These are phyloP conservation scores for Cadophora malorum DNA, from an alignment of 2,329 filamentous ascomycete species.

Conservation along the genomic window DNA sequence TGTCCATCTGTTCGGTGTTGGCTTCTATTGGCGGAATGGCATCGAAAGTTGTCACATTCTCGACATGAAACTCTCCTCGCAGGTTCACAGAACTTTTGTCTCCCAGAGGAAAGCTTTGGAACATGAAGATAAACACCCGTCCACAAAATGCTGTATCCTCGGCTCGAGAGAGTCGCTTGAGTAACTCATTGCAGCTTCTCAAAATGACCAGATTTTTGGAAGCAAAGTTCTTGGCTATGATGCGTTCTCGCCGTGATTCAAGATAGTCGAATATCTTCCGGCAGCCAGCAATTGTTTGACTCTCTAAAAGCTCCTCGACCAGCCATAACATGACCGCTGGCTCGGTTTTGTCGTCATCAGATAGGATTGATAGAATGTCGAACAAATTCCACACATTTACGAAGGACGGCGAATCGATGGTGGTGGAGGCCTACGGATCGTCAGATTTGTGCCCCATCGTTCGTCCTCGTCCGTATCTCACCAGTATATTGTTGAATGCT, in stretches of 20 bases:
- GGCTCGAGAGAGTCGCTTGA: constrained; percentile 91
- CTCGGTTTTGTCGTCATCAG: constrained; percentile 80
- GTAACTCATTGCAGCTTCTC: constrained; percentile 92
- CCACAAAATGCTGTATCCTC: constrained; percentile 98
- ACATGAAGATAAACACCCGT: constrained; percentile 97
- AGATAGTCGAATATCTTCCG: constrained; percentile 92
- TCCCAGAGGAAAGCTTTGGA: constrained; percentile 94
- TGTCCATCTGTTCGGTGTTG: constrained; percentile 65
- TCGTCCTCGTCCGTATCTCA: constrained; percentile 54
- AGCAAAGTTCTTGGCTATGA: constrained; percentile 80
- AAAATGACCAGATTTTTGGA: constrained; percentile 89
- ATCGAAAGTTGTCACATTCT: constrained; percentile 91
- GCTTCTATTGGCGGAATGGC: constrained; percentile 51
- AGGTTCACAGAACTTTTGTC: constrained; percentile 98
- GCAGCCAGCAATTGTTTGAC: constrained; percentile 92
- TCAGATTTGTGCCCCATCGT: constrained; percentile 44
- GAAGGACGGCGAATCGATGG: constrained; percentile 80
- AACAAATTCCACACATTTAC: constrained; percentile 91
- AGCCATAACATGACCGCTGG: constrained; percentile 86
- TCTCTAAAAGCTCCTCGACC: constrained; percentile 93
- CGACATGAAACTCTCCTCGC: constrained; percentile 91
- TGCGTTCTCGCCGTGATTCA: constrained; percentile 87
- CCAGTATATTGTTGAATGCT: constrained; percentile 80
- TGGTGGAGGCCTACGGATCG: constrained; percentile 67
- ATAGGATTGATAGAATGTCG: constrained; percentile 87